A percentile compares a stretch with the other conserved stretches of the same genome.
Evolutionary conservation across 257 asterid genomes (phyloP).

Genomic region (Plantago elongata): DNA sequence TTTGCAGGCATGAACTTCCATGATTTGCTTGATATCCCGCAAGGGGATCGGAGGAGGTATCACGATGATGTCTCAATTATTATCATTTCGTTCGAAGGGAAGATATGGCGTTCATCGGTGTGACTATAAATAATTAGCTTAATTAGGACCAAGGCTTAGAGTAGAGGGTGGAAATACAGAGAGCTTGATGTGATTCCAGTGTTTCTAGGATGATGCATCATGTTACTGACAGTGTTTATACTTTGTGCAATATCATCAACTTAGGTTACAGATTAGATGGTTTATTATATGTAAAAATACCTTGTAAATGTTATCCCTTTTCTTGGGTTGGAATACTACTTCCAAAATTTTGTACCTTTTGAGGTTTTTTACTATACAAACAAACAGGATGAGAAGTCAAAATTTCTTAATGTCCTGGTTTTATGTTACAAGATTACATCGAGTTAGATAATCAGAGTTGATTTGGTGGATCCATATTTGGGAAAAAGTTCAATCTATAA

Average conservation of each 20-base stretch:
- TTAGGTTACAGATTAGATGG: too few relatives aligned
- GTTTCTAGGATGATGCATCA: slow-evolving; percentile 2
- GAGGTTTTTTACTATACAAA: too few relatives aligned
- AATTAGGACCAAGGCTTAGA: slow-evolving; percentile 18
- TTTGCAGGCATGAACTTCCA: slow-evolving; percentile 74
- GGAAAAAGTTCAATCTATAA: too few relatives aligned
- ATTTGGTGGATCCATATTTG: too few relatives aligned
- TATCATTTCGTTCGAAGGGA: slow-evolving; percentile 87
- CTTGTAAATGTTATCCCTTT: too few relatives aligned
- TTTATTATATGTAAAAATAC: too few relatives aligned
- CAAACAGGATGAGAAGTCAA: too few relatives aligned
- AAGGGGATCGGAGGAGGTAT: slow-evolving; percentile 84
- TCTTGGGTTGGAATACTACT: too few relatives aligned
- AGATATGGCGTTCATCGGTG: slow-evolving; percentile 85
- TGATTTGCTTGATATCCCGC: slow-evolving; percentile 82
- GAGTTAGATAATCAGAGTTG: too few relatives aligned
- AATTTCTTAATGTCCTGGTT: too few relatives aligned
- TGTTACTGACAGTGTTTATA: slow-evolving; percentile 10
- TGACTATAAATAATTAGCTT: slow-evolving; percentile 21
- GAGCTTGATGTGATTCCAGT: slow-evolving; percentile 5
- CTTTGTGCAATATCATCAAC: neutral
- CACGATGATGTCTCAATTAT: slow-evolving; percentile 89
- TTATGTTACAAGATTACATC: too few relatives aligned
- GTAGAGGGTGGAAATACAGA: slow-evolving; percentile 20
- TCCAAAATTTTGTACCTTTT: too few relatives aligned